Base-by-base conservation (phyloP, 208 protist genomes). In the Trypanosoma mega region DNA sequence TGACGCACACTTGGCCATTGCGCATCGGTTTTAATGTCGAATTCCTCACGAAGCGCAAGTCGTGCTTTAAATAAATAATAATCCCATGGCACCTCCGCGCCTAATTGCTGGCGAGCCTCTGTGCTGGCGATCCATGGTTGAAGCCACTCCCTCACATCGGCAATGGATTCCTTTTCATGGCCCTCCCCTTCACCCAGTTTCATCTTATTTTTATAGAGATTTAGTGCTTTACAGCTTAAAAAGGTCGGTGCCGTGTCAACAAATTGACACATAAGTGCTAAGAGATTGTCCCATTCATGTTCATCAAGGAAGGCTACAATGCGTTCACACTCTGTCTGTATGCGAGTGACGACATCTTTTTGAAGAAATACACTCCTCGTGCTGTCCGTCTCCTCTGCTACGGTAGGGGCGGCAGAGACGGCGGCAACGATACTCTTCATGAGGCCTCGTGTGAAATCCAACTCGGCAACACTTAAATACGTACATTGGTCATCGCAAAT, bases 251-350 rank as follows among this genome's bases (percentile, higher is more conserved):
- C 67, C n/a, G 49, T 67, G 18, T 11, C 2, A 16, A 56, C 44
- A 29, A 82, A 82, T 54, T 81, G 56, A 14, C 37, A 27, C 2
- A 85, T 27, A 1, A 87, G 57, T 16, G 29, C 45, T 44, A 78
- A 64, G 8, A 90, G 54, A 58, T 69, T 71, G 16, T 68, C 58
- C 68, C 76, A 79, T 36, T 82, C 77, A 0, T 72, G 68, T 12
- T 75, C 33, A 7, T 60, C 30, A 16, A 92, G 58, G 50, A 87
- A 82, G 29, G 69, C 80, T 46, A 89, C 75, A n/a, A 79, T 18
- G 59, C 85, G 85, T 67, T 92, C 85, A 74, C 85, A 92, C 65
- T 92, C 78, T 7, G 75, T 60, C 45, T 89, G 82, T 18, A 87
- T 75, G 2, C 63, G 68, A 21, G 68, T 68, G 0, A 85, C 79